phyloP scores from a whole-genome alignment of 345 rosid species.

The Tarenaya hassleriana region DNA sequence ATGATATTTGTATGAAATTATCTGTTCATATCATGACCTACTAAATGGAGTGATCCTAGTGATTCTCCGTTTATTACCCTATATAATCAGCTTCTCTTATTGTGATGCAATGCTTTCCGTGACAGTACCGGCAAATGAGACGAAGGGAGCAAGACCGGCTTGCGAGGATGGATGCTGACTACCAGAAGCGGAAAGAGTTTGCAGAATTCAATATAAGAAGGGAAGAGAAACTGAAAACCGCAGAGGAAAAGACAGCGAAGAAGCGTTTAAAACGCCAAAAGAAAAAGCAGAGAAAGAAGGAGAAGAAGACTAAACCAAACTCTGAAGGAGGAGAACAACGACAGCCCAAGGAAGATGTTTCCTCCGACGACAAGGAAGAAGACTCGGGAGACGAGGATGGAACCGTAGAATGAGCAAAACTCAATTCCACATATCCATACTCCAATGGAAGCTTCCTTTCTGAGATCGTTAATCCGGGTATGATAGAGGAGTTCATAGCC shows the following conservation, averaged over 20 bases:
- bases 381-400: background rate
- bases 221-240: conserved; percentile 75
- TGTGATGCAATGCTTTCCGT: conserved; percentile 12
- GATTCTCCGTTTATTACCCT: no score
- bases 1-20: no score
- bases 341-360: conserved; percentile 36
- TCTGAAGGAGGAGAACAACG: conserved; percentile 36
- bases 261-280: conserved; percentile 79
- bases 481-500: no score
- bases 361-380: conserved; percentile 46
- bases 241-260: conserved; percentile 78
- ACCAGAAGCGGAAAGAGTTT: conserved; percentile 62
- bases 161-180: conserved; percentile 79
- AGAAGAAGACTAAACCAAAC: conserved; percentile 50
- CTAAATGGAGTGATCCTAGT: no score
- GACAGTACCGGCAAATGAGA: conserved; percentile 95
- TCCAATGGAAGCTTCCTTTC: no score
- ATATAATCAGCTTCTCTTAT: background rate
- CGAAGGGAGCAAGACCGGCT: conserved; percentile 89
- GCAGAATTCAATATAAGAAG: conserved; percentile 71
- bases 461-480: no score
- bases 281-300: conserved; percentile 69
- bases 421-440: background rate
- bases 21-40: no score
- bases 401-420: no score